Percentiles rank a stretch among this genome's conserved stretches.
Evolutionary conservation across 1,284 basidiomycete species (phyloP).

Genomic region (Trametes pubescens): DNA sequence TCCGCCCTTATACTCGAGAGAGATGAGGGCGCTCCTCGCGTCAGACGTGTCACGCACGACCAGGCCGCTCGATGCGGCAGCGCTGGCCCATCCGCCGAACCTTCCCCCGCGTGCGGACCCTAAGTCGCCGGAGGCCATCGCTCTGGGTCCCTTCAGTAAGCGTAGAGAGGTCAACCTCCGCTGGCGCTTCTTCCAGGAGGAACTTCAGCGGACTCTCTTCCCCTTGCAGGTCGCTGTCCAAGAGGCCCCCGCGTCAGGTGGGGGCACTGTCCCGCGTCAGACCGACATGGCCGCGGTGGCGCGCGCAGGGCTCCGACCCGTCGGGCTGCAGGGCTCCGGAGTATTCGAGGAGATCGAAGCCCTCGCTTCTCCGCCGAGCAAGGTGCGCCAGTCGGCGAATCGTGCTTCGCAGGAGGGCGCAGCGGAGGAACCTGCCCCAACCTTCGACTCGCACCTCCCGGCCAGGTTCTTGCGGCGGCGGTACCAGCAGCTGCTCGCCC

Average conservation of each 20-base stretch:
- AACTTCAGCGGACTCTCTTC: constrained; percentile 63
- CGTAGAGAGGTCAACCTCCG: constrained; percentile 76
- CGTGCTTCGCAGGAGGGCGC: constrained; percentile 24
- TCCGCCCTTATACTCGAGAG: constrained; percentile 69
- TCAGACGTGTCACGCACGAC: constrained; percentile 55
- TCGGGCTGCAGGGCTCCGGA: constrained; percentile 55
- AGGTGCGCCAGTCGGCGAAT: constrained; percentile 14
- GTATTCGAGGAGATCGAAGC: constrained; percentile 57
- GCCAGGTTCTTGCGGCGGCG: constrained; percentile 69
- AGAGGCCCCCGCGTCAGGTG: constrained; percentile 19
- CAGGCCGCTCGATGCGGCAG: constrained; percentile 50
- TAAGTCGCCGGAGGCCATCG: constrained; percentile 61
- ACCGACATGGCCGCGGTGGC: constrained; percentile 30
- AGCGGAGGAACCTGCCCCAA: constrained; percentile 18
- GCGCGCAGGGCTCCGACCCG: constrained; percentile 41
- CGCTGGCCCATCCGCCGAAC: constrained; percentile 58
- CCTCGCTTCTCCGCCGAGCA: constrained; percentile 49
- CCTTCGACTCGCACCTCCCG: constrained; percentile 26
- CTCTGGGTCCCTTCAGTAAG: constrained; percentile 73
- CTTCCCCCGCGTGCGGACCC: constrained; percentile 66
- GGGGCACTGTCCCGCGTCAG: neutral
- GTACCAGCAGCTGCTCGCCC: constrained; percentile 65
- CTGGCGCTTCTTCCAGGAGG: constrained; percentile 67
- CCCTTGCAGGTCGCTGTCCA: constrained; percentile 59
- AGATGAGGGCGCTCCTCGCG: constrained; percentile 66